Evolutionary conservation across 306 rosid species (phyloP).

Genomic region (Purshia tridentata): DNA sequence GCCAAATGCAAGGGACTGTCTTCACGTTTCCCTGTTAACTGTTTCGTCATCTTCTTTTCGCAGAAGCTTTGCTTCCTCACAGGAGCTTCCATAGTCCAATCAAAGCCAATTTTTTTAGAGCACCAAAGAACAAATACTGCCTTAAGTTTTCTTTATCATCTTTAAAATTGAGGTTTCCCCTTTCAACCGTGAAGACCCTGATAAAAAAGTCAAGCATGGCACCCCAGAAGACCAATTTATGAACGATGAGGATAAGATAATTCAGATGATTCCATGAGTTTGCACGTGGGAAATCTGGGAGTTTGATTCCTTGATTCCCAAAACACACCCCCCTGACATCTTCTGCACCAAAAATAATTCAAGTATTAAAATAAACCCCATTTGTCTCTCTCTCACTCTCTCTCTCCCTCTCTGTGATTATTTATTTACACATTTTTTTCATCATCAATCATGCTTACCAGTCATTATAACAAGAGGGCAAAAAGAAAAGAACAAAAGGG

Average conservation of each 20-base stretch:
- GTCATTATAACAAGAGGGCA: not conserved
- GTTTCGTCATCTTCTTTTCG: slow-evolving; percentile 55
- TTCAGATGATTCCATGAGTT: slow-evolving; percentile 26
- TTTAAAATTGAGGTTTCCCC: slow-evolving; percentile 12
- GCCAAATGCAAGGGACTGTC: slow-evolving; percentile 60
- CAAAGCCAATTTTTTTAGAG: not conserved
- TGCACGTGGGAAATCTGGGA: slow-evolving; percentile 15
- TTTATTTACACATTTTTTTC: not conserved
- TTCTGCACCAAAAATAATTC: slow-evolving; percentile 29
- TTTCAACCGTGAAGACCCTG: slow-evolving; percentile 22
- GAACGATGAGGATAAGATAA: slow-evolving; percentile 21
- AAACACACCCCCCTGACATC: slow-evolving; percentile 14
- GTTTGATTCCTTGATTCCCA: slow-evolving; percentile 19
- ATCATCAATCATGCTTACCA: not conserved
- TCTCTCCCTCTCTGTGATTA: not conserved
- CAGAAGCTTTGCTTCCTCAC: slow-evolving; percentile 25
- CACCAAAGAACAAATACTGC: not conserved
- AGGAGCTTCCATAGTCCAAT: slow-evolving; percentile 18
- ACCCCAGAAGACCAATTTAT: slow-evolving; percentile 23
- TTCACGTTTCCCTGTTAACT: slow-evolving; percentile 51
- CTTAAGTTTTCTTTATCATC: not conserved
- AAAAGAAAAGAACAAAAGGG: slow-evolving; percentile 2
- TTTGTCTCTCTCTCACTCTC: not conserved
- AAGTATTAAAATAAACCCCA: slow-evolving; percentile 19
- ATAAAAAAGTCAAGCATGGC: slow-evolving; percentile 12